Evolutionary conservation across 768 basidiomycete genomes (phyloP).

Genomic region (Kondoa malvinella): DNA sequence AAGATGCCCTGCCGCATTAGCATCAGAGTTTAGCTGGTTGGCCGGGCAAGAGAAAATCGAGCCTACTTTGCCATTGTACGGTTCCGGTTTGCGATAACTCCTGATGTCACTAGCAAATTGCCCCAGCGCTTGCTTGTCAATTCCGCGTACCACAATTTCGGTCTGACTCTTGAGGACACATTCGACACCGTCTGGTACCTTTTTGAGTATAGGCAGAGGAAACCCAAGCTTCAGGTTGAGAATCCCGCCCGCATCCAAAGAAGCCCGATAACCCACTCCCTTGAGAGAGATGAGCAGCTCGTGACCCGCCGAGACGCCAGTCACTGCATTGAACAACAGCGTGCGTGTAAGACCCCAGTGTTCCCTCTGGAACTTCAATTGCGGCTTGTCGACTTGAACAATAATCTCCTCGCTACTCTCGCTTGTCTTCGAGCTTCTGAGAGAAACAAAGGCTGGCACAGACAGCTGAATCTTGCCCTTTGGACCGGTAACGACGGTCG

Average conservation of each 20-base stretch:
- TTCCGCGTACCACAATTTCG: constrained; percentile 62
- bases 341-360: constrained; percentile 91
- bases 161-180: constrained; percentile 65
- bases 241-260: constrained; percentile 52
- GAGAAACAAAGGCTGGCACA: not conserved
- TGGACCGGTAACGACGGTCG: not conserved
- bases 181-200: constrained; percentile 67
- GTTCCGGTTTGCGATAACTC: constrained; percentile 72
- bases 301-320: constrained; percentile 78
- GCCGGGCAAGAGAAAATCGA: not conserved
- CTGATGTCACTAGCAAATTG: constrained; percentile 75
- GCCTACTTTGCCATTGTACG: constrained; percentile 52
- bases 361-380: constrained; percentile 44
- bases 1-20: constrained; percentile 59
- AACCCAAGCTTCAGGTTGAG: constrained; percentile 85
- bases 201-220: constrained; percentile 68
- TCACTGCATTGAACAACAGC: constrained; percentile 72
- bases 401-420: not conserved
- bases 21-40: not conserved
- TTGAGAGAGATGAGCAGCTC: constrained; percentile 70
- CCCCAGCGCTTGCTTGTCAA: constrained; percentile 72
- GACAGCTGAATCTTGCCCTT: not conserved
- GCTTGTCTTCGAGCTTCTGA: not conserved
- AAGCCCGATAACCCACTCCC: constrained; percentile 83
- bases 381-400: not conserved